Evolutionary conservation across 2,329 filamentous ascomycete species (phyloP).

Genomic region (Polychaeton citri): DNA sequence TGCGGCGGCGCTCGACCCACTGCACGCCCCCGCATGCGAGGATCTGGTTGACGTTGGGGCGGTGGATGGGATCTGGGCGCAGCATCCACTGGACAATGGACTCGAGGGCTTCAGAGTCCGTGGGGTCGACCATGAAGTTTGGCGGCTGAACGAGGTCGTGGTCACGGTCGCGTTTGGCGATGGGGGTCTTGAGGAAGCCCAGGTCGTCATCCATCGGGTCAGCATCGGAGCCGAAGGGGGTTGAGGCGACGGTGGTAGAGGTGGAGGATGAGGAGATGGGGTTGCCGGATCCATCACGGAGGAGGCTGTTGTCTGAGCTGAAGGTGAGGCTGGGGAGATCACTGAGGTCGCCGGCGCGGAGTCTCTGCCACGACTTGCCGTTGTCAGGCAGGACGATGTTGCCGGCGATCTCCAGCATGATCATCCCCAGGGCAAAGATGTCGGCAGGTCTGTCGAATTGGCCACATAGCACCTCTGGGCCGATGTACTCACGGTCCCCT

Average conservation of each 20-base stretch:
- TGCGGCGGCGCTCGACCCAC: conserved; percentile 67
- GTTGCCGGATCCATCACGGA: conserved; percentile 62
- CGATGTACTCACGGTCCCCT: conserved; percentile 93
- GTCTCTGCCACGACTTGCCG: conserved; percentile 76
- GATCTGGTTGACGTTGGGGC: conserved; percentile 63
- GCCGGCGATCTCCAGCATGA: conserved; percentile 85
- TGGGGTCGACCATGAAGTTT: conserved; percentile 72
- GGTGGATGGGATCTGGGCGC: conserved; percentile 54
- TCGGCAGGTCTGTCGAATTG: conserved; percentile 83
- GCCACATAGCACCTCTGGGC: conserved; percentile 78
- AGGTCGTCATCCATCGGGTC: conserved; percentile 24
- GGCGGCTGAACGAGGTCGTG: conserved; percentile 57
- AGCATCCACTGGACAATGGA: conserved; percentile 82
- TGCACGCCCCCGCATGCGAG: conserved; percentile 59
- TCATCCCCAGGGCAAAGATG: conserved; percentile 85
- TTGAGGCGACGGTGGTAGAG: conserved; percentile 7
- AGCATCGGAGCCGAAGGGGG: conserved; percentile 18
- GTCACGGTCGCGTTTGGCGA: conserved; percentile 16
- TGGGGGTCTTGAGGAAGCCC: conserved; percentile 21
- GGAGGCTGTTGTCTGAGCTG: conserved; percentile 55
- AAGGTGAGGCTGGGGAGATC: conserved; percentile 80
- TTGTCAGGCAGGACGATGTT: conserved; percentile 93
- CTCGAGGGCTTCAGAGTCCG: conserved; percentile 64
- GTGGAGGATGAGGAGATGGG: conserved; percentile 24
- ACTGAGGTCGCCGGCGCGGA: conserved; percentile 78